Evolutionary conservation across 1,284 basidiomycete genomes (phyloP).

Genomic region (Ceratobasidium theobromae): DNA sequence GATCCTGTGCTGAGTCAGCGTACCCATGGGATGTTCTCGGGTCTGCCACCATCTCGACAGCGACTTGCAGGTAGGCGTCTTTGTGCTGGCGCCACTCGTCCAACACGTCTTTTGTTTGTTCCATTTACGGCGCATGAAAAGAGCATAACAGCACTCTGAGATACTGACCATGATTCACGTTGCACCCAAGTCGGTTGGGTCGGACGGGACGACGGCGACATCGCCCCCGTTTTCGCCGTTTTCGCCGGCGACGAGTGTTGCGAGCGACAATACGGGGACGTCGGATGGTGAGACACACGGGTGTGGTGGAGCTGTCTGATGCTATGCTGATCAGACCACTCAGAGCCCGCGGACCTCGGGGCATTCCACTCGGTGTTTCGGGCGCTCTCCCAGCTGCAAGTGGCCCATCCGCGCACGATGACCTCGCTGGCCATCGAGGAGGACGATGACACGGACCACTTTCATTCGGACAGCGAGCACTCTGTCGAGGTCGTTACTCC

Average conservation of each 20-base stretch:
- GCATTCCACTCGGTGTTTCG: conserved; percentile 71
- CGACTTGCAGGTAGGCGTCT: too few relatives aligned
- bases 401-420: conserved; percentile 42
- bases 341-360: conserved; percentile 73
- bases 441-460: conserved; percentile 30
- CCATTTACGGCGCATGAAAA: neutral
- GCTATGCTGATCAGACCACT: neutral
- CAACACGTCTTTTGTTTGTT: neutral
- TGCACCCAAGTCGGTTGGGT: conserved; percentile 22
- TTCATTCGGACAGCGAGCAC: neutral
- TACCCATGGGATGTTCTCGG: neutral
- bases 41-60: neutral
- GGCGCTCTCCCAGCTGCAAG: conserved; percentile 61
- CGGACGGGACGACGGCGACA: conserved; percentile 43
- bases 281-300: conserved; percentile 57
- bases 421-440: conserved; percentile 19
- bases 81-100: neutral
- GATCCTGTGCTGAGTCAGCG: neutral
- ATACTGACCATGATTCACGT: conserved; percentile 10
- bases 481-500: conserved; percentile 15
- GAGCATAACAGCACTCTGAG: neutral
- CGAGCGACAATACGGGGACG: conserved; percentile 57
- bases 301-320: neutral
- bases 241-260: conserved; percentile 48
- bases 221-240: conserved; percentile 56